Base-by-base conservation (phyloP, 805 yeast genomes). In the Teunomyces pallodes region DNA sequence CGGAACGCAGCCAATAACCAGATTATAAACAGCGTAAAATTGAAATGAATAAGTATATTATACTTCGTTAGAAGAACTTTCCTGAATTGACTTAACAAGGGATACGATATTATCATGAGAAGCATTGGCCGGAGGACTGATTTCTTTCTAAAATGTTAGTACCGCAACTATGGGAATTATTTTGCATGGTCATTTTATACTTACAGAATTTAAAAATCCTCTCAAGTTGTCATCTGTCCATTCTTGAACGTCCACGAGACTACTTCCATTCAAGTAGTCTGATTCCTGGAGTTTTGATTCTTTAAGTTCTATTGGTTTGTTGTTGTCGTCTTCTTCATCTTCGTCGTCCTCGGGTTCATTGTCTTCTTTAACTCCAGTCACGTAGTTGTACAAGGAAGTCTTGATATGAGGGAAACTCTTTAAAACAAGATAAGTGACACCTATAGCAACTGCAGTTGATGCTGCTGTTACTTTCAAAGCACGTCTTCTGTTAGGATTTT, bases 391-490 rank as follows among this genome's bases (percentile, higher is more conserved):
- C 13, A 69, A 31, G 9, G 61, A 48, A n/a, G 62, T 51, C 46
- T 61, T 62, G 36, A 78, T 60, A 52, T 79, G 82, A n/a, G 83
- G 83, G 50, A 70, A 79, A 4, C 81, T 79, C 46, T 69, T 69
- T 48, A 79, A 61, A 8, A 77, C 50, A 5, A 79, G 40, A 26
- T 70, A 60, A 0, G 76, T 65, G 3, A 76, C 74, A 20, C 80
- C 80, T 9, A 77, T 45, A 3, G 74, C 54, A 9, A 70, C 71
- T 0, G 74, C 74, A 7, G 80, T 71, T 2, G 79, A 65, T 3
- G 69, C 59, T 0, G 70, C 66, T 1, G 61, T 47, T 3, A 59
- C 43, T 36, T 54, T 54, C 46, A 51, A 55, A 27, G 35, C 35
- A 29, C 16, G 24, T 9, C 30, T 13, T 38, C 41, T 38, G 30